These are phyloP conservation scores for Adansonia rubrostipa DNA, from an alignment of 441 rosid species.

Conservation along the genomic window DNA sequence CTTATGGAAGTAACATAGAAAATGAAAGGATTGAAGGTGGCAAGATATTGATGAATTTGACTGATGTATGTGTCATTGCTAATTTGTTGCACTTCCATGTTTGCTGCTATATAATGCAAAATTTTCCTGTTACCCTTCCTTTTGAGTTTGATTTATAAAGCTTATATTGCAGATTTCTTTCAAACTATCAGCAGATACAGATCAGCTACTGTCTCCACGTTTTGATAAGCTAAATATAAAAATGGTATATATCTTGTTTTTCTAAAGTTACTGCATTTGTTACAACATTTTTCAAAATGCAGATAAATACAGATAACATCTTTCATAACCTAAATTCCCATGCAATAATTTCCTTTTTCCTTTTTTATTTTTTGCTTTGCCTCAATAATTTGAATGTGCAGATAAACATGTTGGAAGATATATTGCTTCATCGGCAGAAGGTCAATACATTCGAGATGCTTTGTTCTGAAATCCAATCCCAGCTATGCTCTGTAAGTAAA, in stretches of 20 bases:
- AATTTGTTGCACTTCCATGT: constrained; percentile 23
- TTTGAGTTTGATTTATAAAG: constrained; percentile 29
- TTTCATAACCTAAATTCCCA: constrained; percentile 11
- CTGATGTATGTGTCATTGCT: constrained; percentile 55
- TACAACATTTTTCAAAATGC: neutral
- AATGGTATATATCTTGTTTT: constrained; percentile 45
- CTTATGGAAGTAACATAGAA: constrained; percentile 36
- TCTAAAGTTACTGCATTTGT: constrained; percentile 12
- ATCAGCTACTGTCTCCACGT: constrained; percentile 53
- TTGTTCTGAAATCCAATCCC: constrained; percentile 62
- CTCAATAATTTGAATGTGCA: constrained; percentile 42
- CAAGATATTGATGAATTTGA: constrained; percentile 48
- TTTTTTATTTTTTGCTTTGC: neutral
- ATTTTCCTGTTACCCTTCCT: constrained; percentile 8
- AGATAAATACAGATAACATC: constrained; percentile 12
- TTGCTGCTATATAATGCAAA: neutral
- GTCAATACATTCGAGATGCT: constrained; percentile 54
- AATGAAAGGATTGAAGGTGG: constrained; percentile 39
- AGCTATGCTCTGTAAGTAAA: constrained; percentile 52
- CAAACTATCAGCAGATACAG: constrained; percentile 54
- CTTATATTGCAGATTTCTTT: constrained; percentile 60
- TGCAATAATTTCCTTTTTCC: constrained; percentile 12
- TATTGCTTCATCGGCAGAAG: constrained; percentile 55
- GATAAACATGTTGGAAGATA: constrained; percentile 67
- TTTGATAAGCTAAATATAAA: constrained; percentile 52